Evolutionary conservation across 495 filamentous ascomycete genomes (phyloP), one percentile per base, ranked within the genome.

Genomic region (Aspergillus nidulans): DNA sequence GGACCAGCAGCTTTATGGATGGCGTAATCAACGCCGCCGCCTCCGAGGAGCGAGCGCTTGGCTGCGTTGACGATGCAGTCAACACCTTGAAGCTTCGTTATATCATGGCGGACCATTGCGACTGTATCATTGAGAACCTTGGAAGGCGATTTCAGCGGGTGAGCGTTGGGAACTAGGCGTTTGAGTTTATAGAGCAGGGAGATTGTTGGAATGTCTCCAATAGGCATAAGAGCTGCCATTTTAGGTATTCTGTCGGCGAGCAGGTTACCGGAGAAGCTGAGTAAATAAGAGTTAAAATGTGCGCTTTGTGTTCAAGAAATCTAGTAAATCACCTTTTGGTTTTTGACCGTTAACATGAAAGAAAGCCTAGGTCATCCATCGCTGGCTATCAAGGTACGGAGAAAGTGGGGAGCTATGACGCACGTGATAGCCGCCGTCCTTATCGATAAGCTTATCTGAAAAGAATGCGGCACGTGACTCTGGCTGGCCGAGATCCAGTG

Each of bases 61-160:
- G 94, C 92, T 9, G 94, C 92, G 68, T 97, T 97, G 63, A 97
- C 92, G 61, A 97, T 96, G 54, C 85, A 85, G 60, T 89, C 90
- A 28, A 91, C 82, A 4, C 38, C 55, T 40, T 77, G 67, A 15
- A 98, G 81, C 12, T 74, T 85, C 13, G 92, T 96, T 70, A 98
- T 96, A 67, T 96, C 92, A 44, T 80, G 77, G 49, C 83, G 83
- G 58, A 94, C 77, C 26, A 89, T 67, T 21, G 79, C 79, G 57
- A 98, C 75, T 47, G 79, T 85, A 63, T 85, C 73, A 69, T 98
- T 98, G 66, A 89, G 69, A 13, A 66, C 44, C 40, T 79, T 64
- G 21, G 77, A 81, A 8, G 83, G 76, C n/a, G 59, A 18, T 21
- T 20, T 19, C 50, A 63, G 25, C 21, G 69, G 20, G 3, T 68